Evolutionary conservation across 192 early-diverging fungal genomes (phyloP).

Genomic region (Dimargaris verticillata): DNA sequence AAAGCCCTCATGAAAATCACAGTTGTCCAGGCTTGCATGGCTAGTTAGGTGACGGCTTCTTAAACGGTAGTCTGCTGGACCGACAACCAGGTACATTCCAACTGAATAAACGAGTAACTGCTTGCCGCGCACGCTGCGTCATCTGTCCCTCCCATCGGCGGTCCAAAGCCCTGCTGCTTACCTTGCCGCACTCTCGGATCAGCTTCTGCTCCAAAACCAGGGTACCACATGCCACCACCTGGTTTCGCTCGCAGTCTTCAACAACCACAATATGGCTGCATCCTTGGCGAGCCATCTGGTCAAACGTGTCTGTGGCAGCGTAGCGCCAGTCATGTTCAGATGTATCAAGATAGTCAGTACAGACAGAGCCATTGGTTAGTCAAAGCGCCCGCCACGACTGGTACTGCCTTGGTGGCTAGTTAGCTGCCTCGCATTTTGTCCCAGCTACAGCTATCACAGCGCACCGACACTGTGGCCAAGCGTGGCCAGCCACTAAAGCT

Average conservation of each 20-base stretch:
- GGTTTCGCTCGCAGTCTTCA: slow-evolving; percentile 31
- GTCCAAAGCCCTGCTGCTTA: slow-evolving; percentile 14
- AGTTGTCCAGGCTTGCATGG: not conserved
- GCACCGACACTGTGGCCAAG: not conserved
- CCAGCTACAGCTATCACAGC: not conserved
- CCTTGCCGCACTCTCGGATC: slow-evolving; percentile 59
- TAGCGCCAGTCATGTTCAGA: not conserved
- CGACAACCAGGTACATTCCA: not conserved
- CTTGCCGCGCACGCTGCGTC: too few relatives aligned
- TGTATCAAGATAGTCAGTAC: not conserved
- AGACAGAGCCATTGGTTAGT: too few relatives aligned
- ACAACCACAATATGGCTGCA: slow-evolving; percentile 71
- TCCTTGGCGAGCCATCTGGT: slow-evolving; percentile 49
- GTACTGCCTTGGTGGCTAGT: not conserved
- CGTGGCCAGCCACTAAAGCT: not conserved
- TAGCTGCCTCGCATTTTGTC: not conserved
- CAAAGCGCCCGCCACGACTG: not conserved
- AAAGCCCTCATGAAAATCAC: not conserved
- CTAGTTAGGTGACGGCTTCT: not conserved
- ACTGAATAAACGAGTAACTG: too few relatives aligned
- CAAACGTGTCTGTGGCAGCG: slow-evolving; percentile 42
- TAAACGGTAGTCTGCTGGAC: not conserved
- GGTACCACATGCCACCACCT: slow-evolving; percentile 73
- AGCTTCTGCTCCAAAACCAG: slow-evolving; percentile 87
- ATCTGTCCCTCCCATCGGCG: not conserved